Percentiles rank a stretch among this genome's conserved stretches.
Conservation (phyloP, 345 rosid genomes). For the Citrus glauca region DNA sequence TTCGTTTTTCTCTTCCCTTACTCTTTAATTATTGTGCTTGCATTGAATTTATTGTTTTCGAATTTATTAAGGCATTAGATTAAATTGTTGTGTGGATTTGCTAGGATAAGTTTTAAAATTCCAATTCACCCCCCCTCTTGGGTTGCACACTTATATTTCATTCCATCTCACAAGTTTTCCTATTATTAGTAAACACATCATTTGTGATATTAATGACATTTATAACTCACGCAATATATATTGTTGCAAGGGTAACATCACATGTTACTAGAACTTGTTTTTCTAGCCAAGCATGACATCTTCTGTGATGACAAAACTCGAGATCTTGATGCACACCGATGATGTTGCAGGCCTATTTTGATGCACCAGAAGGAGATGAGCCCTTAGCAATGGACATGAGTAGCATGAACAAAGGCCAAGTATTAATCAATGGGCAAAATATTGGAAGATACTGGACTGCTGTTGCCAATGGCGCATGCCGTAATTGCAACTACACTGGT, state of each 20-base stretch:
- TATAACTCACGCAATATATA: too few relatives aligned
- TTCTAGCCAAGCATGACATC: not conserved
- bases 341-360: conserved; percentile 35
- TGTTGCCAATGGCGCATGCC: conserved; percentile 43
- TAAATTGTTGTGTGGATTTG: too few relatives aligned
- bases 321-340: not conserved
- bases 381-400: conserved; percentile 56
- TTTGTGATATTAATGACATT: not conserved
- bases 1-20: too few relatives aligned
- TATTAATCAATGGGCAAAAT: conserved; percentile 49
- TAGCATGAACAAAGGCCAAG: conserved; percentile 59
- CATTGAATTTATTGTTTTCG: too few relatives aligned
- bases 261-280: not conserved
- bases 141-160: too few relatives aligned
- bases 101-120: too few relatives aligned
- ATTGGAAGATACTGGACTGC: conserved; percentile 55
- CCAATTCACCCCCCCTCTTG: too few relatives aligned
- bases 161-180: not conserved
- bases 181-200: not conserved
- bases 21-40: too few relatives aligned
- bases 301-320: not conserved
- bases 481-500: conserved; percentile 34
- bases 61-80: too few relatives aligned
- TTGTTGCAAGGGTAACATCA: not conserved
- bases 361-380: conserved; percentile 44